These are phyloP conservation scores for Amanita phalloides DNA, from an alignment of 768 basidiomycete species.

Conservation along the genomic window DNA sequence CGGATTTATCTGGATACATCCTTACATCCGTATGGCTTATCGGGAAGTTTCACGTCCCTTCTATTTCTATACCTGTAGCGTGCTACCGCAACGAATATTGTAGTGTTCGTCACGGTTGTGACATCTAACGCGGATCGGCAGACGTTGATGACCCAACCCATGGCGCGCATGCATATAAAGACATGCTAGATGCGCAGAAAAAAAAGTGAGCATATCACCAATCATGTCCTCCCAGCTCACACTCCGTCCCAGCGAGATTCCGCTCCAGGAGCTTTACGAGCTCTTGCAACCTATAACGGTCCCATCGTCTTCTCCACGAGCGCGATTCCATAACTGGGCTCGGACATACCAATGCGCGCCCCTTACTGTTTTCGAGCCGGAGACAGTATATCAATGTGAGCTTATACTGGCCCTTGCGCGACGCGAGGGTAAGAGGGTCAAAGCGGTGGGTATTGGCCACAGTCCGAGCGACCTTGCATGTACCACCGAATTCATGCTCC, in stretches of 20 bases:
- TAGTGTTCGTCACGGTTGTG: neutral
- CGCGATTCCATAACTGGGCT: constrained; percentile 80
- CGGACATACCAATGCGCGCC: constrained; percentile 65
- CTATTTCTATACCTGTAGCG: neutral
- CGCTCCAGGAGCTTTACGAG: constrained; percentile 37
- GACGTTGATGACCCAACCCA: neutral
- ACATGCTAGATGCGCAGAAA: constrained; percentile 17
- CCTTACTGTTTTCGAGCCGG: constrained; percentile 65
- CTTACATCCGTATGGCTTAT: constrained; percentile 5
- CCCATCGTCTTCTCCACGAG: constrained; percentile 23
- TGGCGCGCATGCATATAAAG: constrained; percentile 24
- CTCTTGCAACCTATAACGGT: constrained; percentile 48
- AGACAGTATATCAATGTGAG: constrained; percentile 54
- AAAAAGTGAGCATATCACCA: constrained; percentile 10
- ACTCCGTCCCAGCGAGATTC: constrained; percentile 23
- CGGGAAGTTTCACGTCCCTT: neutral
- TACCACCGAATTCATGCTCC: constrained; percentile 78
- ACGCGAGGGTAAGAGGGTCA: constrained; percentile 56
- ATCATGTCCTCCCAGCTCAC: constrained; percentile 26
- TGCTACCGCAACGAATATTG: neutral
- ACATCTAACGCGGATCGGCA: neutral
- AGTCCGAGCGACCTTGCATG: constrained; percentile 91
- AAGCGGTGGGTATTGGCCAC: constrained; percentile 86
- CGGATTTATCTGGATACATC: neutral
- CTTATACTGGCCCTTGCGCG: constrained; percentile 75